These are phyloP conservation scores for Polysphondylium violaceum DNA, from an alignment of 78 protist genomes.

Conservation along the genomic window DNA sequence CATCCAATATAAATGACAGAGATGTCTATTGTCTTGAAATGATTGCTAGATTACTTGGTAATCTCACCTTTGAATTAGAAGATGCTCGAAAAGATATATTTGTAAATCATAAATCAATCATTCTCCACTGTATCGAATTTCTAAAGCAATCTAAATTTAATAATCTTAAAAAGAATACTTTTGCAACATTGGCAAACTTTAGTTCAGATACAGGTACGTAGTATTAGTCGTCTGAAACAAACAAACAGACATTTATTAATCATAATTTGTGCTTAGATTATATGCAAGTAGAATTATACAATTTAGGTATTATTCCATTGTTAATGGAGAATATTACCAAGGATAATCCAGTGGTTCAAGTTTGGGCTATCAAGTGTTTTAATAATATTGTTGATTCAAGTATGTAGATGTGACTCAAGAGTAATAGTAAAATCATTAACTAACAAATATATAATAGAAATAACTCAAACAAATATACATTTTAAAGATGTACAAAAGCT, in stretches of 20 bases:
- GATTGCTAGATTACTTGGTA: conserved; percentile 61
- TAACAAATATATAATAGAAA: background rate
- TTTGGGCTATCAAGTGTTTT: conserved; percentile 42
- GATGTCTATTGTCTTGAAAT: background rate
- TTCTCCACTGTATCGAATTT: background rate
- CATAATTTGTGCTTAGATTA: background rate
- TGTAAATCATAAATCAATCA: background rate
- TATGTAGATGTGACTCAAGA: too few relatives aligned
- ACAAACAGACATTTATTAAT: background rate
- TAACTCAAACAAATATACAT: conserved; percentile 5
- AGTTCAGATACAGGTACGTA: conserved; percentile 28
- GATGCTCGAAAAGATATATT: conserved; percentile 4
- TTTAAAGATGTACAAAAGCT: conserved; percentile 3
- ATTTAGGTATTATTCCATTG: conserved; percentile 19
- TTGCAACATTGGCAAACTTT: conserved; percentile 29
- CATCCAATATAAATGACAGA: too few relatives aligned
- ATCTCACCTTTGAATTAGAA: conserved; percentile 40
- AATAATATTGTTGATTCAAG: conserved; percentile 33
- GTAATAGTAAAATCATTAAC: background rate
- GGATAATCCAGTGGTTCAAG: background rate
- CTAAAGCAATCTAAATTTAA: conserved; percentile 1
- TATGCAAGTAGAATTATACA: conserved; percentile 17
- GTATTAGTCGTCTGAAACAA: background rate
- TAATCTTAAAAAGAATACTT: conserved; percentile 10
- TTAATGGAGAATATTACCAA: conserved; percentile 8